phyloP scores from a whole-genome alignment of 441 rosid genomes.

The Capsella rubella region DNA sequence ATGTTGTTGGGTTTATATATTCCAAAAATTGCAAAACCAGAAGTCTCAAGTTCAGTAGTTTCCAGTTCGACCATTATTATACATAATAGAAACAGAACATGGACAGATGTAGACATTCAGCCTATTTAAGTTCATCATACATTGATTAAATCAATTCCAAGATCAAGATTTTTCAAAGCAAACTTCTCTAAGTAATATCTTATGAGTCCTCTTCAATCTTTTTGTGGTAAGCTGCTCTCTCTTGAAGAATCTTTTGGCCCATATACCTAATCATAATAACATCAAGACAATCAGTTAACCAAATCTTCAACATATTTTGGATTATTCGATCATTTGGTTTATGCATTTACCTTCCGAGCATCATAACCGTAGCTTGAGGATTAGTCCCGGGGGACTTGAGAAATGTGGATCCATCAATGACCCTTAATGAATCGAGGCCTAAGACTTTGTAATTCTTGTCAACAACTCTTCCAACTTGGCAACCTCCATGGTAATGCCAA shows the following conservation, averaged over 20 bases:
- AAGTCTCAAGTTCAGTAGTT: background rate
- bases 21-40: background rate
- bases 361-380: conserved; percentile 77
- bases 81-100: conserved; percentile 39
- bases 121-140: conserved; percentile 35
- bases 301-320: background rate
- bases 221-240: conserved; percentile 28
- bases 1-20: background rate
- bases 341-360: conserved; percentile 70
- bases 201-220: conserved; percentile 26
- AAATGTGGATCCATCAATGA: conserved; percentile 70
- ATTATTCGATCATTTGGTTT: background rate
- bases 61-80: conserved; percentile 10
- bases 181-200: conserved; percentile 21
- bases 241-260: conserved; percentile 59
- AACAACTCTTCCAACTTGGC: conserved; percentile 61
- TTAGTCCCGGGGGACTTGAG: conserved; percentile 65
- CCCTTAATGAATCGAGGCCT: conserved; percentile 57
- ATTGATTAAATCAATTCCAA: conserved; percentile 30
- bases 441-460: conserved; percentile 58
- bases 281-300: conserved; percentile 1
- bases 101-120: conserved; percentile 34
- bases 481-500: conserved; percentile 78
- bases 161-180: conserved; percentile 5
- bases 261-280: conserved; percentile 53